Base-by-base conservation (phyloP, 2,329 filamentous ascomycete genomes). In the Pochonia chlamydosporia region DNA sequence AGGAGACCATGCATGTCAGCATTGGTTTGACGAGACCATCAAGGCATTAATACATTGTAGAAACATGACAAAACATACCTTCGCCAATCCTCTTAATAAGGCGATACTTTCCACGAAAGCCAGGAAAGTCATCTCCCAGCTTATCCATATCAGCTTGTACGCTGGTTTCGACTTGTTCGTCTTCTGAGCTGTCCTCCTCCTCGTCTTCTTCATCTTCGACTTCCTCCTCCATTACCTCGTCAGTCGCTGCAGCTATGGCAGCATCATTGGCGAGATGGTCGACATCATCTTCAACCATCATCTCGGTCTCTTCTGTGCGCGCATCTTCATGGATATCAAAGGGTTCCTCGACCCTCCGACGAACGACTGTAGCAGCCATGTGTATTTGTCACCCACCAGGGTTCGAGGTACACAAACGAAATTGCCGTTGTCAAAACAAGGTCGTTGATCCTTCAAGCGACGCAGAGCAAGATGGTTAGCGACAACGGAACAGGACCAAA, bases 71-170 rank as follows among this genome's bases (percentile, higher is more conserved):
- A 5, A 26, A 57, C 61, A 48, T 69, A 91, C 90, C 93, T 79
- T 99, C 93, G 61, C 93, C 93, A 61, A 99, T 99, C 52, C 92
- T 85, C 69, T 96, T 96, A 63, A 99, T 93, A 46, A 99, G 71
- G 45, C 91, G 84, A 68, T 92, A 99, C 49, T 85, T 82, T 58
- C 88, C 78, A 54, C 80, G 85, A 64, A 97, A 95, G 44, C 87
- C 88, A 31, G 84, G 84, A 63, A 97, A 96, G 28, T 83, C 85
- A 46, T 82, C 75, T 57, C 92, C 84, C 48, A 99, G 81, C 56
- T 84, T 88, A 44, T 82, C 80, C 81, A 99, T 99, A 64, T 99
- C 93, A 45, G 90, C 82, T 52, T 82, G 79, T 13, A 96, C 87
- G 5, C 71, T 72, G 18, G 79, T 72, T 55, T 91, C 86, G 31